Evolutionary conservation across 768 basidiomycete genomes (phyloP), one percentile per base, ranked within the genome.

Genomic region (Pleurotus platypus): DNA sequence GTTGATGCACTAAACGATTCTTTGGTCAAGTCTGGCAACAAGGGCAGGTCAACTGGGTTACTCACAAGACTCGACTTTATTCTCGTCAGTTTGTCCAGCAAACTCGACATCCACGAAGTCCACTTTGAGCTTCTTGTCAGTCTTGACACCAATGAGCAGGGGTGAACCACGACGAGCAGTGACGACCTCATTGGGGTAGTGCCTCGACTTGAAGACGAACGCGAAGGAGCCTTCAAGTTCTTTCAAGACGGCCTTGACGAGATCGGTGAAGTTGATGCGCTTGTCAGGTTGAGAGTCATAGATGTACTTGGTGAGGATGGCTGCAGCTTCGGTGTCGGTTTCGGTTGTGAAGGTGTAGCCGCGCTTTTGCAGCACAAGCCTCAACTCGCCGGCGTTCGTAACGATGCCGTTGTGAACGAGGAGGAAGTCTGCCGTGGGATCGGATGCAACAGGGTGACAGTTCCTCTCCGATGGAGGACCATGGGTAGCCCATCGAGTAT

Each of bases 71-170:
- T 79, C 77, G 47, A 70, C 64, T 58, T 72, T 69, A 3, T 63
- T 72, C 55, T 75, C 74, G 40, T 69, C 75, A 64, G 64, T 76
- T 45, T 89, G 82, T 40, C 87, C 86, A 35, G 90, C 86, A 65
- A 98, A 86, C 71, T 98, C 95, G 57, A 99, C 97, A 73, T 98
- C 97, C 47, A 99, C 96, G 64, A 99, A 98, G 76, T 99, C 97
- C 39, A 98, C 96, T 80, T 99, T 99, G 66, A 99, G 83, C 75
- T 98, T 98, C 82, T 97, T 95, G 70, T 99, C 96, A 15, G 97
- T 98, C 87, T 98, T 98, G 69, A 99, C 96, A 76, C 97, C 97
- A 67, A 99, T 85, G 57, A 98, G 75, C 27, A 99, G 85, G 26
- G 97, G 97, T 12, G 96, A 98, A 64, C 97, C 97, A 66, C 97